phyloP scores from a whole-genome alignment of 148 eudicot genomes.

The Agrostemma githago region DNA sequence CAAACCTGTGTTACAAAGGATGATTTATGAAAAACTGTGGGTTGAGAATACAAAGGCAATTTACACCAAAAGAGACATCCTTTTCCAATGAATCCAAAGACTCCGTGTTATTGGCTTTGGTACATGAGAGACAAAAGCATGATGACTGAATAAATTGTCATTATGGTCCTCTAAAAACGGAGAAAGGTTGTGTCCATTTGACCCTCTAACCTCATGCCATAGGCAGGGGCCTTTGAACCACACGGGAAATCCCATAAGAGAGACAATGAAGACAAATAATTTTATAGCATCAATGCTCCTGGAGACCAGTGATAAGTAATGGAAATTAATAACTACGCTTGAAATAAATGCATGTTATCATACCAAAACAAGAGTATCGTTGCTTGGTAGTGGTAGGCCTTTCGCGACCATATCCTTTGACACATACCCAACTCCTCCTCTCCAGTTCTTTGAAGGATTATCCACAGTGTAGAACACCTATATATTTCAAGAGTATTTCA shows the following conservation, averaged over 20 bases:
- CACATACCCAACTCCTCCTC: constrained; percentile 77
- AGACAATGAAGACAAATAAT: background rate
- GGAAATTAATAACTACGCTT: background rate
- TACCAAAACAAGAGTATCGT: constrained; percentile 82
- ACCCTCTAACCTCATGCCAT: background rate
- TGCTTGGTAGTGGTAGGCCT: constrained; percentile 88
- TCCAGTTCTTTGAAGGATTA: constrained; percentile 77
- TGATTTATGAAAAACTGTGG: background rate
- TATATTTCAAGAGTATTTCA: constrained; percentile 13
- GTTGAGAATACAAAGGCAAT: background rate
- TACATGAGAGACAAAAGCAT: background rate
- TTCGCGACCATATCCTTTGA: constrained; percentile 83
- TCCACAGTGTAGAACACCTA: constrained; percentile 95
- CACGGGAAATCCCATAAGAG: background rate
- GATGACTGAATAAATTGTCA: background rate
- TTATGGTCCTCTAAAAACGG: background rate
- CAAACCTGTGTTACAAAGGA: constrained; percentile 47
- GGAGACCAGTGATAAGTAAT: background rate
- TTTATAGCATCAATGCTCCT: background rate
- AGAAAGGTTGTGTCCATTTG: background rate
- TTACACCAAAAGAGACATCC: background rate
- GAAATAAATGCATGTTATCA: constrained; percentile 20
- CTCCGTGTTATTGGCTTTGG: background rate
- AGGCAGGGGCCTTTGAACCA: background rate
- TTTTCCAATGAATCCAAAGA: background rate